phyloP scores from a whole-genome alignment of 495 filamentous ascomycete species.

The Penicillium riverlandense region DNA sequence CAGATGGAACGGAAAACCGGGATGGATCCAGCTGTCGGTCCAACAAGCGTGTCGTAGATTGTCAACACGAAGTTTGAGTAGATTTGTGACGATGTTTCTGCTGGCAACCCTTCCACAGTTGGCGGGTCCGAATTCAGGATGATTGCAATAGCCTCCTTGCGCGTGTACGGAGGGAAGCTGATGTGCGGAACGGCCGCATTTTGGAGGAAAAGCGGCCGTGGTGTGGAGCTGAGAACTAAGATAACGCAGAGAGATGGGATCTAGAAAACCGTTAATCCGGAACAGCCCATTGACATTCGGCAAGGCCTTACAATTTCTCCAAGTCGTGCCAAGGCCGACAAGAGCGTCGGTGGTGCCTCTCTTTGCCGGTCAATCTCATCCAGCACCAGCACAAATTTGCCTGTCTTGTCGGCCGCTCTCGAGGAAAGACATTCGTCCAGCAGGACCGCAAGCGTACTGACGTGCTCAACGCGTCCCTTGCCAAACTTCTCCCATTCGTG shows the following conservation, averaged over 20 bases:
- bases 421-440: conserved; percentile 46
- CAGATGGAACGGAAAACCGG: conserved; percentile 32
- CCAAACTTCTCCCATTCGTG: conserved; percentile 33
- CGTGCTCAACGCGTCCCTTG: conserved; percentile 64
- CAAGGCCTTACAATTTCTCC: conserved; percentile 60
- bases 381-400: conserved; percentile 73
- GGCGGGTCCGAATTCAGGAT: conserved; percentile 45
- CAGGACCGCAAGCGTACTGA: conserved; percentile 65
- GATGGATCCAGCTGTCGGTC: conserved; percentile 39
- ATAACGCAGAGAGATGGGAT: conserved; percentile 73
- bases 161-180: conserved; percentile 79
- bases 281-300: neutral
- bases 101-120: conserved; percentile 18
- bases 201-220: conserved; percentile 65
- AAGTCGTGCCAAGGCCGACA: conserved; percentile 75
- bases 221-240: conserved; percentile 64
- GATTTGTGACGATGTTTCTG: conserved; percentile 21
- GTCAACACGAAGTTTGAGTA: conserved; percentile 39
- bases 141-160: conserved; percentile 68
- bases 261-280: conserved; percentile 37
- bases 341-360: conserved; percentile 69
- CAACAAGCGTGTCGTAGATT: conserved; percentile 33
- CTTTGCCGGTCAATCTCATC: conserved; percentile 87
- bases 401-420: conserved; percentile 11
- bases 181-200: conserved; percentile 68